A percentile compares a stretch with the other conserved stretches of the same genome.
Evolutionary conservation across 768 basidiomycete species (phyloP).

Genomic region (Sporobolomyces pararoseus): DNA sequence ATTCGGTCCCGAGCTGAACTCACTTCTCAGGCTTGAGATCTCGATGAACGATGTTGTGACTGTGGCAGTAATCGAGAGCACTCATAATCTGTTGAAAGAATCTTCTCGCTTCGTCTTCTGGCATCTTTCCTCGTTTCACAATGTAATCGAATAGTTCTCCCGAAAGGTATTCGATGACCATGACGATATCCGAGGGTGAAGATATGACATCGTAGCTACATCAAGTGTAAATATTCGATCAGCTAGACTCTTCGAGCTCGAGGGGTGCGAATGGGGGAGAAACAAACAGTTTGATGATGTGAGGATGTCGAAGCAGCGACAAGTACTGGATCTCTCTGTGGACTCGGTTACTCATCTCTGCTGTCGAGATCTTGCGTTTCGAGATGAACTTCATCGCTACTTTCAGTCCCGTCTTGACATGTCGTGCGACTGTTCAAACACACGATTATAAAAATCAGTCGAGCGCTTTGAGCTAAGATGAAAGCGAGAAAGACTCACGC

Average conservation of each 20-base stretch:
- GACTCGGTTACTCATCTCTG: constrained; percentile 86
- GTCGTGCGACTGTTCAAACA: constrained; percentile 72
- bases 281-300: constrained; percentile 89
- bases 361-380: constrained; percentile 84
- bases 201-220: constrained; percentile 65
- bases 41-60: constrained; percentile 93
- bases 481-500: constrained; percentile 64
- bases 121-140: constrained; percentile 84
- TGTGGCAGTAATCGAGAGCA: constrained; percentile 94
- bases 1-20: too few species aligned
- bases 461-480: too few species aligned
- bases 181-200: constrained; percentile 91
- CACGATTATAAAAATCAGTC: too few species aligned
- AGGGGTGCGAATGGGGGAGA: constrained; percentile 16
- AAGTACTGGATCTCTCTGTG: constrained; percentile 96
- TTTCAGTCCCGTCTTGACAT: constrained; percentile 87
- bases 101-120: constrained; percentile 75
- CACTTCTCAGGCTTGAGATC: constrained; percentile 95
- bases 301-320: constrained; percentile 85
- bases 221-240: constrained; percentile 44
- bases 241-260: constrained; percentile 12
- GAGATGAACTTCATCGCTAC: constrained; percentile 98
- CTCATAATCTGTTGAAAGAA: constrained; percentile 99
- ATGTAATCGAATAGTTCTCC: constrained; percentile 99
- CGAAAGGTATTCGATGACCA: constrained; percentile 93